phyloP scores from a whole-genome alignment of 371 early-diverging fungal genomes.

The Mortierella sp. region DNA sequence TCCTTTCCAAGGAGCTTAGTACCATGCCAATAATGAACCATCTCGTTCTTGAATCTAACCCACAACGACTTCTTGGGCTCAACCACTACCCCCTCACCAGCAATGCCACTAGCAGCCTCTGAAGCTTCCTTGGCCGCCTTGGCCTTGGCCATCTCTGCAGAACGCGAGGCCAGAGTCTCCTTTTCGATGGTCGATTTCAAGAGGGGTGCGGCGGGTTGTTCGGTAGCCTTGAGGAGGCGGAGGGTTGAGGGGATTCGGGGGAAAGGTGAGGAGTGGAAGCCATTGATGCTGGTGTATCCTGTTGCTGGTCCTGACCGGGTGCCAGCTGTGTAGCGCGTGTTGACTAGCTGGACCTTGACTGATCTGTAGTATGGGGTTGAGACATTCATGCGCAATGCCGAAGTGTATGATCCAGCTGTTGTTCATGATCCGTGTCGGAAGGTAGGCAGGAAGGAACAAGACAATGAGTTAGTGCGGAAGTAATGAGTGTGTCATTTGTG shows the following conservation, averaged over 20 bases:
- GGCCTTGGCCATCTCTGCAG: conserved; percentile 57
- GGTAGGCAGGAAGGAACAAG: neutral
- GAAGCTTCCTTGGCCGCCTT: conserved; percentile 52
- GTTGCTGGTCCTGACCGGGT: neutral
- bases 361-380: conserved; percentile 45
- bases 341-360: conserved; percentile 42
- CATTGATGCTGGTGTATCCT: neutral
- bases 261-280: conserved; percentile 43
- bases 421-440: neutral
- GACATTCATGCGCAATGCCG: conserved; percentile 39
- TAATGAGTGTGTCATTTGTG: neutral
- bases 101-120: conserved; percentile 42
- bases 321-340: conserved; percentile 1
- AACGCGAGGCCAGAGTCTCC: conserved; percentile 53
- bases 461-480: neutral
- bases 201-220: conserved; percentile 36
- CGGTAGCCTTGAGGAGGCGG: conserved; percentile 35
- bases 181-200: conserved; percentile 50
- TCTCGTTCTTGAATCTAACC: conserved; percentile 91
- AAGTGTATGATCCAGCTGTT: conserved; percentile 25
- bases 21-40: conserved; percentile 96
- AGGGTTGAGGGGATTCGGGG: conserved; percentile 48
- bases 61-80: conserved; percentile 79
- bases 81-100: conserved; percentile 41
- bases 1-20: conserved; percentile 93